Conservation (phyloP, 2,329 filamentous ascomycete genomes). For the Dactylonectria macrodidyma region DNA sequence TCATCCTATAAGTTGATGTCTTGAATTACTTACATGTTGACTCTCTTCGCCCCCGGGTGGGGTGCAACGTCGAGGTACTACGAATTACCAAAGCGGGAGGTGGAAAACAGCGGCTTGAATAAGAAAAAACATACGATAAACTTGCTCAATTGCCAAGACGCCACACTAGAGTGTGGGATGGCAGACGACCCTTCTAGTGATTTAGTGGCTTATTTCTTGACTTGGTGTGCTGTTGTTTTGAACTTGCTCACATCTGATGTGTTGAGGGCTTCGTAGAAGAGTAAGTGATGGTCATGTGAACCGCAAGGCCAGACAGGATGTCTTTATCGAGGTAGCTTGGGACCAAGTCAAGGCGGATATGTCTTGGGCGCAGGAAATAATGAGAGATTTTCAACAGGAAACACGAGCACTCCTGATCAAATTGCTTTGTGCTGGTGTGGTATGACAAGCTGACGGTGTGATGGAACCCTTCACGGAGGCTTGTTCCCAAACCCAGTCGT, state of each 20-base stretch:
- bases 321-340: not conserved
- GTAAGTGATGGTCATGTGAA: not conserved
- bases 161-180: not conserved
- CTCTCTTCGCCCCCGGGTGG: not conserved
- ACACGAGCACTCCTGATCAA: not conserved
- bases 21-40: not conserved
- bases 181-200: not conserved
- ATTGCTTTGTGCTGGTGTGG: not conserved
- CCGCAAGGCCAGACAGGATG: not conserved
- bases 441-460: not conserved
- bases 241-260: not conserved
- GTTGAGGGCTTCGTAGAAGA: not conserved
- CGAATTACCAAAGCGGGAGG: slow-evolving; percentile 1
- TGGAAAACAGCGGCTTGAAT: not conserved
- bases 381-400: too few relatives aligned
- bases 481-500: not conserved
- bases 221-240: not conserved
- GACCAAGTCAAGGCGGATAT: too few relatives aligned
- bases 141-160: slow-evolving; percentile 18
- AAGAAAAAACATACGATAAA: slow-evolving; percentile 26
- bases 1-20: not conserved
- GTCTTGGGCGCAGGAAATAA: too few relatives aligned
- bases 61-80: not conserved
- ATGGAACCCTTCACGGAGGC: slow-evolving; percentile 4
- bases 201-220: not conserved